Base-by-base conservation (phyloP, 345 rosid genomes). In the Rhizophora apiculata region DNA sequence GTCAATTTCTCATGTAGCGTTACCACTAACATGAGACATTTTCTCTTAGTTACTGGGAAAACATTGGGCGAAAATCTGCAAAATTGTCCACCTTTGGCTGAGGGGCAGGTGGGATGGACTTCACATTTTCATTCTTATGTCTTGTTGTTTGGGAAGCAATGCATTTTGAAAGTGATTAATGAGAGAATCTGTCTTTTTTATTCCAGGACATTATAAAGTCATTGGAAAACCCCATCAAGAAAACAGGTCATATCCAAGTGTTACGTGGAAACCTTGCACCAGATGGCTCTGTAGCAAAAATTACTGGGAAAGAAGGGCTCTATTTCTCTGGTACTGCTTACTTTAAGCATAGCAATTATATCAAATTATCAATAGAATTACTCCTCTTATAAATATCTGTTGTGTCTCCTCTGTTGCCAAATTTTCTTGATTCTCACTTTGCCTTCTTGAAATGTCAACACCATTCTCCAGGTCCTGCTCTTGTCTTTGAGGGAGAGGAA, bases 251-350 rank as follows among this genome's bases (percentile, higher is more conserved):
- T 70, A 82, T 96, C 72, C 99, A 96, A 80, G 85, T 92, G 68
- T 80, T 96, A 72, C 74, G 79, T 27, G 99, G 99, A 74, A 94
- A 96, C 81, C 80, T 95, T 61, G 97, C 99, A 31, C 96, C 99
- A 15, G 88, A 92, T n/a, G 99, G 99, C 73, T 95, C 97, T 72
- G 97, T 95, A 36, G 99, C 99, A 61, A 95, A 95, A 82, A 95
- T 95, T 75, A 95, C 99, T 3, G 99, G 99, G 77, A 95, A 95
- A 80, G 99, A 95, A 80, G 99, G 99, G 31, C 79, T 95, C 21
- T 89, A 84, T 83, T 95, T 95, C 80, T 87, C 94, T 68, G 99
- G 99, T 95, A 64, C 57, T 29, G 8, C 46, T 62, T 70, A 72
- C 59, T 3, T 43, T 72, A 27, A 46, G 24, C 13, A 8, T 34